These are phyloP conservation scores for Rhodotorula sp. DNA, from an alignment of 1,284 basidiomycete species.

Conservation along the genomic window DNA sequence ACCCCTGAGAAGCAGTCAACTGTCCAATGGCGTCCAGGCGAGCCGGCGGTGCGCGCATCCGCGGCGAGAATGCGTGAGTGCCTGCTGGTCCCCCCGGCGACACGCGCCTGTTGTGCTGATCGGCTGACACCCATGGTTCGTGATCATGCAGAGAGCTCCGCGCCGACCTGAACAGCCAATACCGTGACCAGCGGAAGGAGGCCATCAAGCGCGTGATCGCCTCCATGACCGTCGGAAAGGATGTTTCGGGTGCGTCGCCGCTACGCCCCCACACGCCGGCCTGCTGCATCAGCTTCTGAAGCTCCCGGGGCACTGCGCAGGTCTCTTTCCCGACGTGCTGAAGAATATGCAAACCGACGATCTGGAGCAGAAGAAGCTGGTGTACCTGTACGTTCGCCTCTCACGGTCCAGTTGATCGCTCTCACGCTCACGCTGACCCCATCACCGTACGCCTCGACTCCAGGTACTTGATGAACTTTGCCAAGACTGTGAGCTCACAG, in stretches of 20 bases:
- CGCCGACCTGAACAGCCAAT: conserved; percentile 87
- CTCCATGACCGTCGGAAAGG: conserved; percentile 84
- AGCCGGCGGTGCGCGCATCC: conserved; percentile 12
- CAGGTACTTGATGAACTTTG: conserved; percentile 27
- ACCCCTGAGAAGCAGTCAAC: neutral
- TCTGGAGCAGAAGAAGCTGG: conserved; percentile 93
- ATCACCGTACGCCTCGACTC: neutral
- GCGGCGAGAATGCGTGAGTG: conserved; percentile 34
- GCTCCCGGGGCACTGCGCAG: conserved; percentile 61
- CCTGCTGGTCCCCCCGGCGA: neutral
- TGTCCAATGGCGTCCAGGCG: conserved; percentile 15
- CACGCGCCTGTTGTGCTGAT: neutral
- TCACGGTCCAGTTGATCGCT: conserved; percentile 61
- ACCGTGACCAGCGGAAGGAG: conserved; percentile 92
- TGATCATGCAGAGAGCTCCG: conserved; percentile 21
- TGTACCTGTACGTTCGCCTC: conserved; percentile 98
- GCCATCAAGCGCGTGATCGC: conserved; percentile 96
- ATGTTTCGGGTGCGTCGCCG: conserved; percentile 28
- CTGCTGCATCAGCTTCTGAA: neutral
- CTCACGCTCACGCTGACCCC: neutral
- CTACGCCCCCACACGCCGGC: conserved; percentile 52
- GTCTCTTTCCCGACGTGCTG: conserved; percentile 94
- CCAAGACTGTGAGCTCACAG: conserved; percentile 6
- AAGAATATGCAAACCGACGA: conserved; percentile 79
- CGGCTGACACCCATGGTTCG: neutral